Evolutionary conservation across 106 monocot species (phyloP).

Genomic region (Apostasia shenzhenica): DNA sequence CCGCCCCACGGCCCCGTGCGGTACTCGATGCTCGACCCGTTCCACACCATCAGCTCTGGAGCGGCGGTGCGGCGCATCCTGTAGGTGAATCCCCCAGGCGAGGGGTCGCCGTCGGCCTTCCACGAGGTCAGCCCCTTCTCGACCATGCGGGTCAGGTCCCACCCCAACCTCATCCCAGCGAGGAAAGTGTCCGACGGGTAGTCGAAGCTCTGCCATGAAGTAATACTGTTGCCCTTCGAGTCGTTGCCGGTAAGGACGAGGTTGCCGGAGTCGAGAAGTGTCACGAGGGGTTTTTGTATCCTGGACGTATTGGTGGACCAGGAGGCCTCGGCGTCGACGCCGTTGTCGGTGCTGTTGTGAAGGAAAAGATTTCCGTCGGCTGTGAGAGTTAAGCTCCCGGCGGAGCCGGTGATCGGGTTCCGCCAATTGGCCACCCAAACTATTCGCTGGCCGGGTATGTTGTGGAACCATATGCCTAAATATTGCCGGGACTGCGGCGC

Average conservation of each 20-base stretch:
- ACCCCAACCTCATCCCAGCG: constrained; percentile 18
- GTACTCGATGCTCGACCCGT: constrained; percentile 5
- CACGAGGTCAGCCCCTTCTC: constrained; percentile 4
- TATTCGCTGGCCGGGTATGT: constrained; percentile 3
- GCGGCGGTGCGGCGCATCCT: neutral
- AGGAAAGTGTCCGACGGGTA: constrained; percentile 14
- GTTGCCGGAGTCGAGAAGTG: constrained; percentile 17
- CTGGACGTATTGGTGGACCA: constrained; percentile 7
- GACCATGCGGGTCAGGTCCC: neutral
- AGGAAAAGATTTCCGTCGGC: neutral
- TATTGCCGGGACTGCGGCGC: neutral
- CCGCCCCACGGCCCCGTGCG: constrained; percentile 5
- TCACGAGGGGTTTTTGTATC: constrained; percentile 4
- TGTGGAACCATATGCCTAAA: constrained; percentile 6
- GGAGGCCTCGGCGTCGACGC: too few relatives aligned
- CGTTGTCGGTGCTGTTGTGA: neutral
- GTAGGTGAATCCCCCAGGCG: constrained; percentile 1
- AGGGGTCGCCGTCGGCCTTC: constrained; percentile 12
- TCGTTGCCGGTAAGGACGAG: constrained; percentile 5
- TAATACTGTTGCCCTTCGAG: too few relatives aligned
- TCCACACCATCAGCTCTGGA: neutral
- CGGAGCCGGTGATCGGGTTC: neutral
- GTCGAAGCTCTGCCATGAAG: constrained; percentile 20
- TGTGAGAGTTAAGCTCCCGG: neutral
- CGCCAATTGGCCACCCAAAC: constrained; percentile 18